Conservation (phyloP, 768 basidiomycete species). For the Clitopilus hobsonii region DNA sequence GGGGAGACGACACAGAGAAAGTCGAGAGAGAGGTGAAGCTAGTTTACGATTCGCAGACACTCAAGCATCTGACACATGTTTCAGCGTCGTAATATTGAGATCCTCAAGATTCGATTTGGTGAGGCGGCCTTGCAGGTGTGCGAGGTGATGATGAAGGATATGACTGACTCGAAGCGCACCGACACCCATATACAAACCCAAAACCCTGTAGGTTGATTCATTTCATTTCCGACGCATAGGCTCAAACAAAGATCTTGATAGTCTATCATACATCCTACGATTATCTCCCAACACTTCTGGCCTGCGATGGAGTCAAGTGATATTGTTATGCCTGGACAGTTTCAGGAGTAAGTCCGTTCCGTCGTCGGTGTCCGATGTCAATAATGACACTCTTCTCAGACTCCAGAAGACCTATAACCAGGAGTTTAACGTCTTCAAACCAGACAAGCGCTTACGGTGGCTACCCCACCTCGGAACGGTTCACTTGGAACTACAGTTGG, state of each 20-base stretch:
- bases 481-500: slow-evolving; percentile 72
- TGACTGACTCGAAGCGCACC: slow-evolving; percentile 89
- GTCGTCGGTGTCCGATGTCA: neutral
- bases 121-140: slow-evolving; percentile 90
- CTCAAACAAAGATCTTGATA: slow-evolving; percentile 17
- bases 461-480: slow-evolving; percentile 86
- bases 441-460: slow-evolving; percentile 89
- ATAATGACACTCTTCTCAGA: slow-evolving; percentile 28
- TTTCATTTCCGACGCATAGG: neutral
- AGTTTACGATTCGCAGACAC: neutral
- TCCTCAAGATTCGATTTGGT: slow-evolving; percentile 93
- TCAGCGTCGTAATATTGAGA: slow-evolving; percentile 89
- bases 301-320: slow-evolving; percentile 73
- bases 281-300: slow-evolving; percentile 96
- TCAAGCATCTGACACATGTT: slow-evolving; percentile 1
- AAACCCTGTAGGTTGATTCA: slow-evolving; percentile 41
- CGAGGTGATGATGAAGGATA: slow-evolving; percentile 97
- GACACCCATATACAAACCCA: slow-evolving; percentile 85
- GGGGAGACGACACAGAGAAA: slow-evolving; percentile 73
- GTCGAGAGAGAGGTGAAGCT: slow-evolving; percentile 62
- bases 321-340: slow-evolving; percentile 81
- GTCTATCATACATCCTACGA: slow-evolving; percentile 79
- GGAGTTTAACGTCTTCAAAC: slow-evolving; percentile 80
- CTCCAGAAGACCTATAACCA: slow-evolving; percentile 72
- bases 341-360: slow-evolving; percentile 54